phyloP scores from a whole-genome alignment of 176 grass and related monocot species.

The Echinochloa phyllopogon region DNA sequence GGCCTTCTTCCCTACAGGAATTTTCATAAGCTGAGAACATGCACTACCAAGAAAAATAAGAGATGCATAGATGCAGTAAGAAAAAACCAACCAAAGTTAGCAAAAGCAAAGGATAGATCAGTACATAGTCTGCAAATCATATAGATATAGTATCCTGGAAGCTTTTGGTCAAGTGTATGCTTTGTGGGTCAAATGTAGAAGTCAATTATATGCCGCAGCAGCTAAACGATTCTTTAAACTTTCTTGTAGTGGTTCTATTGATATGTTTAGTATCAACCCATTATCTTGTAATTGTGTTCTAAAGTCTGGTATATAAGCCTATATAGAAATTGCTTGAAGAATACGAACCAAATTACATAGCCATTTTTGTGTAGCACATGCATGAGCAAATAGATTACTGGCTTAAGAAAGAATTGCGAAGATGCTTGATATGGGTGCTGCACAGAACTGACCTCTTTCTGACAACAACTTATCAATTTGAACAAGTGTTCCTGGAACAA shows the following conservation, averaged over 20 bases:
- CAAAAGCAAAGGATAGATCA: neutral
- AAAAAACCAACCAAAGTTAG: neutral
- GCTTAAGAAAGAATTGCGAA: neutral
- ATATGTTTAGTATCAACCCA: neutral
- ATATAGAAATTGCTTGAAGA: neutral
- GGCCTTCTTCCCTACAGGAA: conserved; percentile 72
- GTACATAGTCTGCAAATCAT: conserved; percentile 9
- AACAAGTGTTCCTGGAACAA: conserved; percentile 83
- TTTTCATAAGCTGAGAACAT: conserved; percentile 13
- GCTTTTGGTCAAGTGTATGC: no score
- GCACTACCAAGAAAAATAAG: neutral
- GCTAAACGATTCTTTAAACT: conserved; percentile 15
- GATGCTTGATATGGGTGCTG: neutral
- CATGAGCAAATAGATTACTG: neutral
- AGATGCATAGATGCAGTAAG: conserved; percentile 30
- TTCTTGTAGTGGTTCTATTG: neutral
- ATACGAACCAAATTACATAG: neutral
- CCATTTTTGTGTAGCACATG: neutral
- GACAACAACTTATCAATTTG: conserved; percentile 83
- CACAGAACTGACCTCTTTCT: conserved; percentile 71
- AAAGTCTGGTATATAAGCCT: neutral
- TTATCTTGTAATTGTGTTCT: neutral
- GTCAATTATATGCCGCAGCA: neutral
- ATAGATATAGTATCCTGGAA: conserved; percentile 3
- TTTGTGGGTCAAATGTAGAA: conserved; percentile 8